A percentile compares a stretch with the other conserved stretches of the same genome.
These are phyloP conservation scores for Dothistroma pini DNA, from an alignment of 2,329 filamentous ascomycete species.

Conservation along the genomic window DNA sequence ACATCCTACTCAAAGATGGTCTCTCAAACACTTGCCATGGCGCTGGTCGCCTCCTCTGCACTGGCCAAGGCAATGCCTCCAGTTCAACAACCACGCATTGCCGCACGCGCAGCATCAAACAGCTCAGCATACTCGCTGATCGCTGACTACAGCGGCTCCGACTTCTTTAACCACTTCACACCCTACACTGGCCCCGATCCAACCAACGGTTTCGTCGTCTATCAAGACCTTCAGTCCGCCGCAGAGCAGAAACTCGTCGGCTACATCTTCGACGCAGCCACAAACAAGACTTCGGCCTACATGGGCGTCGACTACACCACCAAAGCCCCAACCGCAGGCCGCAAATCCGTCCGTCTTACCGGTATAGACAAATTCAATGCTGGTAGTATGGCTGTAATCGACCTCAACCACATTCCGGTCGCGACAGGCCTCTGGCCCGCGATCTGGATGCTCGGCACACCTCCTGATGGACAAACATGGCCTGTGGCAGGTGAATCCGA, in stretches of 20 bases:
- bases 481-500: slow-evolving; percentile 46
- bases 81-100: slow-evolving; percentile 13
- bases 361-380: slow-evolving; percentile 46
- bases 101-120: slow-evolving; percentile 6
- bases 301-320: slow-evolving; percentile 46
- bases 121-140: slow-evolving; percentile 28
- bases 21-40: slow-evolving; percentile 3
- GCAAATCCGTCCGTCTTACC: slow-evolving; percentile 47
- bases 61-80: slow-evolving; percentile 3
- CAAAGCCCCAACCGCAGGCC: slow-evolving; percentile 34
- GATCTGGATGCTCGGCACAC: slow-evolving; percentile 39
- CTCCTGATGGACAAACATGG: slow-evolving; percentile 33
- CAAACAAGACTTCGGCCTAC: slow-evolving; percentile 36
- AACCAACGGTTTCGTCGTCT: slow-evolving; percentile 38
- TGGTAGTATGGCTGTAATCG: slow-evolving; percentile 49
- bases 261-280: slow-evolving; percentile 38
- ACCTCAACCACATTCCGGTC: slow-evolving; percentile 51
- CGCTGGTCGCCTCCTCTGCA: slow-evolving; percentile 18
- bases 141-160: slow-evolving; percentile 30
- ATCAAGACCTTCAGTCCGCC: slow-evolving; percentile 26
- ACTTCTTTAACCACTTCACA: slow-evolving; percentile 46
- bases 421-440: slow-evolving; percentile 53
- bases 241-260: slow-evolving; percentile 39
- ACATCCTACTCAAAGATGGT: slow-evolving; percentile 6
- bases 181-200: slow-evolving; percentile 45